Base-by-base conservation (phyloP, 2,329 filamentous ascomycete species). In the Trichophyton verrucosum region DNA sequence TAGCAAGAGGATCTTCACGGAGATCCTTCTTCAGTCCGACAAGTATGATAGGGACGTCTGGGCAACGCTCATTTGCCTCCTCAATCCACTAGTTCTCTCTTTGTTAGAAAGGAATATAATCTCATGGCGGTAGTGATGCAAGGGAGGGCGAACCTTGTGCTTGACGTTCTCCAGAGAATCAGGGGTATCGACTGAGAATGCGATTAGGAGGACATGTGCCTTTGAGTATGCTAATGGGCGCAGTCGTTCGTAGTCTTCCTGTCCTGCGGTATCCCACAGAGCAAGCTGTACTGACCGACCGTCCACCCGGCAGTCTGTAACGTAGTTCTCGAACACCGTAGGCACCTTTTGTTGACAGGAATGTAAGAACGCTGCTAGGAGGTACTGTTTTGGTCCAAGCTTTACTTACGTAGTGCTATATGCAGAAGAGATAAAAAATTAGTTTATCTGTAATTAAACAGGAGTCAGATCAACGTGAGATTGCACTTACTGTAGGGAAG, bases 261-360 rank as follows among this genome's bases (percentile, higher is more conserved):
- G 94, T 63, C 94, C 94, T 58, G 94, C 94, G n/a, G 94, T 99
- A 85, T 99, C 94, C 94, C 94, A 99, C 69, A 99, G 80, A 58
- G 94, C 94, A 65, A 99, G 82, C 78, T 99, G 94, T 44, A 99
- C 94, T n/a, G 90, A 96, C 74, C 96, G 96, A 70, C 94, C 94
- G 73, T 99, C 94, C 63, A 99, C 94, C 77, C 92, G 84, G 76
- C 94, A 99, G 77, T 99, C 94, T 68, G 94, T 99, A 66, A 99
- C 94, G 71, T 99, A 99, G 78, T 99, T 99, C 73, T 99, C 94
- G 75, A 99, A 99, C 42, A 99, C 94, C 55, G 94, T 99, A 1
- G 94, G 94, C 58, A 96, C 91, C 86, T 91, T 74, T 24, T 2
- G 17, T 13, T 24, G 11, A n/a, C 7, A 17, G 15, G 24, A n/a